Evolutionary conservation across 2,329 filamentous ascomycete species (phyloP).

Genomic region (Cytospora leucostoma): DNA sequence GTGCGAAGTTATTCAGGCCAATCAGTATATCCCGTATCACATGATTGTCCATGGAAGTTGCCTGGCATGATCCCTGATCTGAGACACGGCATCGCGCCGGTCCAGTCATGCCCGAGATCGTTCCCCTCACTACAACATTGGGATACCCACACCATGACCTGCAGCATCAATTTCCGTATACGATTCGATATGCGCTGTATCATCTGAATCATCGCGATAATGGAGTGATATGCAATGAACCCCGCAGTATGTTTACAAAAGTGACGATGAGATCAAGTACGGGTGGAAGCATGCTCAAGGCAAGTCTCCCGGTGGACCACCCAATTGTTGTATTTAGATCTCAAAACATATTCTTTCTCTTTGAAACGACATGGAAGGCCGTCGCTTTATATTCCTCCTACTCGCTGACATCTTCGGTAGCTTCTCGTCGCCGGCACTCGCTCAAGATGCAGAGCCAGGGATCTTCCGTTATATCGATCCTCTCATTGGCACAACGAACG

Average conservation of each 20-base stretch:
- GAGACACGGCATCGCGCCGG: not conserved
- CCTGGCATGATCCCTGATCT: not conserved
- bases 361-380: not conserved
- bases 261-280: not conserved
- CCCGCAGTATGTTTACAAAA: not conserved
- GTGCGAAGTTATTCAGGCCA: too few species aligned
- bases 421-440: not conserved
- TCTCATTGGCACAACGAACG: slow-evolving; percentile 35
- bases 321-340: too few species aligned
- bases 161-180: not conserved
- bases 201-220: not conserved
- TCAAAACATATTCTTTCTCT: not conserved
- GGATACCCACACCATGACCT: not conserved
- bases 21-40: not conserved
- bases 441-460: slow-evolving; percentile 9
- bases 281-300: too few species aligned
- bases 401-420: not conserved
- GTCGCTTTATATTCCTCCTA: not conserved
- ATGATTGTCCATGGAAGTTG: not conserved
- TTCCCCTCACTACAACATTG: not conserved
- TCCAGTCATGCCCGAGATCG: not conserved
- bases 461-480: slow-evolving; percentile 30
- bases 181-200: not conserved
- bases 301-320: too few species aligned
- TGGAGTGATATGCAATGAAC: not conserved